Percentiles rank a stretch among this genome's conserved stretches.
phyloP scores from a whole-genome alignment of 2,329 filamentous ascomycete genomes.

The Blastomyces percursus region DNA sequence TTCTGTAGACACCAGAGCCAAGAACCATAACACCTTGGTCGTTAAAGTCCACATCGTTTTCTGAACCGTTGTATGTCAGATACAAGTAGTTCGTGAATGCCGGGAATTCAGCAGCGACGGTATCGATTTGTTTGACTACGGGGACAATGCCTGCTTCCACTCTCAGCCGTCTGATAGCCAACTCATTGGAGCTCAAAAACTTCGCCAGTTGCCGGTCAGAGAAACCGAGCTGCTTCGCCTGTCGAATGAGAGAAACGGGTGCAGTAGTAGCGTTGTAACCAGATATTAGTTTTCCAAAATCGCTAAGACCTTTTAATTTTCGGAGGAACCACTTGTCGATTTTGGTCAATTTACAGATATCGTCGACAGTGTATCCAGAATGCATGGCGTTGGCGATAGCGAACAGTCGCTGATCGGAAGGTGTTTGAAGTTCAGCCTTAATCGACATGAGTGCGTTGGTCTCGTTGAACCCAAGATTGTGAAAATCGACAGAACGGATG shows the following conservation, averaged over 20 bases:
- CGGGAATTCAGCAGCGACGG: slow-evolving; percentile 92
- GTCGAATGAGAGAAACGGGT: slow-evolving; percentile 55
- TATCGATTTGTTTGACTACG: slow-evolving; percentile 96
- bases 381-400: slow-evolving; percentile 98
- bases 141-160: slow-evolving; percentile 79
- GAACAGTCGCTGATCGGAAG: slow-evolving; percentile 93
- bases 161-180: slow-evolving; percentile 72
- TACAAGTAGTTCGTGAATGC: slow-evolving; percentile 94
- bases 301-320: slow-evolving; percentile 79
- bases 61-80: slow-evolving; percentile 83
- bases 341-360: slow-evolving; percentile 96
- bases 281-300: slow-evolving; percentile 74
- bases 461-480: slow-evolving; percentile 90
- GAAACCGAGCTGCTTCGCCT: slow-evolving; percentile 90
- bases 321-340: slow-evolving; percentile 98
- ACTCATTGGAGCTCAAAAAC: slow-evolving; percentile 90
- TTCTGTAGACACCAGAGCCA: slow-evolving; percentile 90
- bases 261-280: slow-evolving; percentile 56
- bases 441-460: slow-evolving; percentile 89
- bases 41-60: slow-evolving; percentile 72
- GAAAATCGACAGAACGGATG: slow-evolving; percentile 86
- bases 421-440: slow-evolving; percentile 90
- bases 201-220: slow-evolving; percentile 86
- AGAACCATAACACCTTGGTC: slow-evolving; percentile 95
- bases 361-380: slow-evolving; percentile 82